A percentile compares a stretch with the other conserved stretches of the same genome.
phyloP scores from a whole-genome alignment of 2,329 filamentous ascomycete species.

The Alternaria sp. region DNA sequence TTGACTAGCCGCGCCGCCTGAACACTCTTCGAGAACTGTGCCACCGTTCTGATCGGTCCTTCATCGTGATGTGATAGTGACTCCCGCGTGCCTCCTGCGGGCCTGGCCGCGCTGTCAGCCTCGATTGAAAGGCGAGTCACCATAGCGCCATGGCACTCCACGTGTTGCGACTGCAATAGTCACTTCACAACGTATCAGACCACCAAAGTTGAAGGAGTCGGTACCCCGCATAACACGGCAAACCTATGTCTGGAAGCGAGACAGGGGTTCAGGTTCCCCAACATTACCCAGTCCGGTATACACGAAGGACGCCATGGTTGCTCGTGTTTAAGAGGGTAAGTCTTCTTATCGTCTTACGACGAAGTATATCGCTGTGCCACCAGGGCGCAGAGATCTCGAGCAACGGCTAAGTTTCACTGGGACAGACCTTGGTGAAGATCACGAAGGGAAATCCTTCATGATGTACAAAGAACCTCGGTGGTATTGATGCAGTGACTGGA shows the following conservation, averaged over 20 bases:
- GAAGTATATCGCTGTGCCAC: slow-evolving; percentile 2
- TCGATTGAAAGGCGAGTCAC: neutral
- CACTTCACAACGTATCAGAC: neutral
- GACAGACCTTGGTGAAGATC: neutral
- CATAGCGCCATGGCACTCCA: neutral
- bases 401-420: neutral
- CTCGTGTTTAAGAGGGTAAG: neutral
- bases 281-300: neutral
- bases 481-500: neutral
- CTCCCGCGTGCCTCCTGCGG: neutral
- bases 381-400: neutral
- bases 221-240: slow-evolving; percentile 34
- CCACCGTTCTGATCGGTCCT: slow-evolving; percentile 10
- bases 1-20: slow-evolving; percentile 5
- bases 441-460: neutral
- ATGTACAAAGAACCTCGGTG: neutral
- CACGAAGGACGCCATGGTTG: slow-evolving; percentile 7
- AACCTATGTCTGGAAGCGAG: slow-evolving; percentile 29
- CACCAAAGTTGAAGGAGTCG: slow-evolving; percentile 17
- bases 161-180: neutral
- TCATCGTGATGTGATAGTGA: neutral
- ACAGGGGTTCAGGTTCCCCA: slow-evolving; percentile 13
- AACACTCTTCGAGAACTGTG: slow-evolving; percentile 15
- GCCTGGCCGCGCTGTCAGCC: neutral
- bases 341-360: neutral